Conservation (phyloP, 2,329 filamentous ascomycete genomes). For the Penicillium polonicum region DNA sequence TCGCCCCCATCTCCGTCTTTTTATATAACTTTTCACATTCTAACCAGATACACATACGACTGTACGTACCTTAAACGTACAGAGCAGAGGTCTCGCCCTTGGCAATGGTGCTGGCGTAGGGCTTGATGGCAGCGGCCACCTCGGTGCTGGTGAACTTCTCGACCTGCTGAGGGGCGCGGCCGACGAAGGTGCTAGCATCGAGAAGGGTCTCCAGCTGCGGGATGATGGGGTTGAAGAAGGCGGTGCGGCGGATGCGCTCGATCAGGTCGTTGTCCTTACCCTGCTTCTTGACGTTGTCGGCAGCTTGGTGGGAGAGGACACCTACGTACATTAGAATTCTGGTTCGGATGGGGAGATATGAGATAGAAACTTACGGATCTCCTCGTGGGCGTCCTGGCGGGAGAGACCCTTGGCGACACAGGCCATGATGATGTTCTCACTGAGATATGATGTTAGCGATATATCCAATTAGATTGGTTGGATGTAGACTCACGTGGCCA, state of each 20-base stretch:
- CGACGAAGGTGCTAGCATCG: constrained; percentile 61
- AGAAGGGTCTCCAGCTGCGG: constrained; percentile 67
- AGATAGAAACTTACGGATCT: constrained; percentile 60
- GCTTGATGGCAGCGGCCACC: constrained; percentile 49
- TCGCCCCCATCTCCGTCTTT: neutral
- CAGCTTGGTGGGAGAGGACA: constrained; percentile 75
- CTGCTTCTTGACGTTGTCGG: constrained; percentile 66
- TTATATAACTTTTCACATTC: constrained; percentile 6
- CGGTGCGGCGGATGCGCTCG: constrained; percentile 67
- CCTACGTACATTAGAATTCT: constrained; percentile 21
- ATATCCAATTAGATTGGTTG: neutral
- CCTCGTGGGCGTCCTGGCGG: constrained; percentile 80
- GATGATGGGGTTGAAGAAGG: constrained; percentile 73
- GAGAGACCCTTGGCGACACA: constrained; percentile 68
- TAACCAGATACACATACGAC: neutral
- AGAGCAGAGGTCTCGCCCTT: constrained; percentile 41
- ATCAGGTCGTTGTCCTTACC: constrained; percentile 80
- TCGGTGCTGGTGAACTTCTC: constrained; percentile 53
- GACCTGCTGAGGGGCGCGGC: constrained; percentile 55
- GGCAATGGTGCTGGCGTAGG: constrained; percentile 44
- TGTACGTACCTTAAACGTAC: constrained; percentile 34
- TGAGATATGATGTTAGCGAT: constrained; percentile 22
- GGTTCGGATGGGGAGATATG: neutral
- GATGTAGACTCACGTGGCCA: constrained; percentile 61
- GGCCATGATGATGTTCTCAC: constrained; percentile 68